A percentile compares a stretch with the other conserved stretches of the same genome.
Conservation (phyloP, 441 rosid species). For the Biscutella laevigata region DNA sequence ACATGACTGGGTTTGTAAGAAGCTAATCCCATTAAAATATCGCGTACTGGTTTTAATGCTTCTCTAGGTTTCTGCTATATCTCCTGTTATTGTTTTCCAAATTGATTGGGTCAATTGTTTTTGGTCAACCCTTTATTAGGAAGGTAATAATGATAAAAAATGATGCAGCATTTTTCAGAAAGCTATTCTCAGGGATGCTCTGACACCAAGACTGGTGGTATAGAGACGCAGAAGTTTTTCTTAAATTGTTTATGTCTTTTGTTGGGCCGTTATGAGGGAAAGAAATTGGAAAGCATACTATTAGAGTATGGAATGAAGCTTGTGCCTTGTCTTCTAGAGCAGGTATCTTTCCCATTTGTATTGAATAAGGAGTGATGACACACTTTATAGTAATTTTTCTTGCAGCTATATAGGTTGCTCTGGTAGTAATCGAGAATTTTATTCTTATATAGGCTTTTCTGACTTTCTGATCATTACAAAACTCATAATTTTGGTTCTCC, state of each 20-base stretch:
- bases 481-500: constrained; percentile 4
- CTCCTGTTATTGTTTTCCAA: constrained; percentile 4
- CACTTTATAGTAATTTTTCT: constrained; percentile 1
- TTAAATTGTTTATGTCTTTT: constrained; percentile 81
- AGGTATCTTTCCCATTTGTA: constrained; percentile 36
- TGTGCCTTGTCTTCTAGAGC: constrained; percentile 54
- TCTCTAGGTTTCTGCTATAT: constrained; percentile 7
- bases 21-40: background rate
- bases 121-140: too few species aligned
- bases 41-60: constrained; percentile 1
- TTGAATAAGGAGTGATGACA: background rate
- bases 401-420: background rate
- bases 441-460: background rate
- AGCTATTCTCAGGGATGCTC: constrained; percentile 36
- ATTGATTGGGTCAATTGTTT: constrained; percentile 18
- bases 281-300: constrained; percentile 47
- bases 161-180: constrained; percentile 58
- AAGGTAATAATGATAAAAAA: constrained; percentile 26
- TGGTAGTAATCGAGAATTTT: background rate
- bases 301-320: constrained; percentile 64
- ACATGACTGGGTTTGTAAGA: background rate
- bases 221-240: constrained; percentile 74
- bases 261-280: constrained; percentile 70
- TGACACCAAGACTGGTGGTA: constrained; percentile 39
- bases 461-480: constrained; percentile 1